Evolutionary conservation across 768 basidiomycete species (phyloP), one percentile per base, ranked within the genome.

Genomic region (Rhizopogon sp.): DNA sequence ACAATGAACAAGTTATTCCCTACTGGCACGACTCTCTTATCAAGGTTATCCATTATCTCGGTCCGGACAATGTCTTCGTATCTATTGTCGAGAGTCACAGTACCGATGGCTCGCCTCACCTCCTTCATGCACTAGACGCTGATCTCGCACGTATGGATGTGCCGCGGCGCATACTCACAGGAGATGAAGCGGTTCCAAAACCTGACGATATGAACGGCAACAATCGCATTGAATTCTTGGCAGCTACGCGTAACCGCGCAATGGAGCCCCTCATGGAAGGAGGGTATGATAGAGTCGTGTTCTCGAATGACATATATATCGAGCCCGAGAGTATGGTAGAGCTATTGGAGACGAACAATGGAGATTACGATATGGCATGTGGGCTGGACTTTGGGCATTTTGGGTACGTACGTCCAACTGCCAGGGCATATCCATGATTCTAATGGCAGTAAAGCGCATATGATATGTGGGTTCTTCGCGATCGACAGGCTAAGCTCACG

Each of bases 351-450:
- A 76, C 75, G 3, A 59, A 60, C 13, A 65, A 67, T 20, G 74
- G 73, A 9, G 66, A 71, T 25, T 76, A 72, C 45, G 77, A 78
- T 55, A 72, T 77, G 68, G 76, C 66, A 16, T 78, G 77, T 53
- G 76, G 68, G 7, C 60, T 77, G 57, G 76, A 79, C 61, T 72
- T 74, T 28, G 54, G 55, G 5, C 56, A 65, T 33, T 74, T 61
- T 9, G 71, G 71, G 70, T 71, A 37, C 33, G 68, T 13, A 22
- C 47, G 10, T 37, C 47, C 33, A 6, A 1, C 45, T 29, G 17
- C 28, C 13, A n/a, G 7, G 11, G 10, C 40, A 20, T 11, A 17
- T 14, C 6, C 5, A 2, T 39, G 4, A 20, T 35, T 28, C 17
- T 49, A 37, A 31, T 6, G 6, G n/a, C 33, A 28, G 28, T 8